Conservation (phyloP, 306 rosid species). For the Glycine tomentella region DNA sequence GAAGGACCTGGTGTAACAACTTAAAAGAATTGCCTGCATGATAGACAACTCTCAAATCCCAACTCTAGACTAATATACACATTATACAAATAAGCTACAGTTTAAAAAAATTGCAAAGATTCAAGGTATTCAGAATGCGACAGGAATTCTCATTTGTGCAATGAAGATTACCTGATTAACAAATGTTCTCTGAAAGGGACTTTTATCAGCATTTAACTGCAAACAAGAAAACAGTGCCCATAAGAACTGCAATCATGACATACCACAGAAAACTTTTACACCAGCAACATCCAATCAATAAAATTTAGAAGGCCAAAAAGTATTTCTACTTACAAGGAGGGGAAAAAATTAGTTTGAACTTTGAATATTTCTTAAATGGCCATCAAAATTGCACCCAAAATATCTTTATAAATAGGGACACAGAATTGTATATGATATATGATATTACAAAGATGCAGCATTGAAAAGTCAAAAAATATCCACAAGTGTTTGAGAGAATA, state of each 20-base stretch:
- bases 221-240: conserved; percentile 45
- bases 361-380: conserved; percentile 26
- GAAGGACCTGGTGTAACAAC: not conserved
- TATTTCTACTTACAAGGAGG: conserved; percentile 30
- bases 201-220: conserved; percentile 98
- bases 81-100: conserved; percentile 17
- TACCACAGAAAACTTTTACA: conserved; percentile 9
- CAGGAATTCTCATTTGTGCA: conserved; percentile 38
- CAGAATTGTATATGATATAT: not conserved
- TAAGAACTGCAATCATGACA: conserved; percentile 42
- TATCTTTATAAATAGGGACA: conserved; percentile 30
- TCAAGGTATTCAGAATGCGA: conserved; percentile 36
- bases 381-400: conserved; percentile 31
- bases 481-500: not conserved
- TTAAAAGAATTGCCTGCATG: conserved; percentile 14
- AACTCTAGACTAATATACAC: conserved; percentile 32
- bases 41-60: conserved; percentile 39
- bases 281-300: conserved; percentile 24
- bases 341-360: conserved; percentile 25
- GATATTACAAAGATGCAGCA: conserved; percentile 13
- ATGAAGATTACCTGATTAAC: conserved; percentile 84
- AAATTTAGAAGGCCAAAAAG: conserved; percentile 33
- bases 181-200: conserved; percentile 96
- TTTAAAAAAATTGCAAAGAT: conserved; percentile 16
- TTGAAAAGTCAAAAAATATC: not conserved